These are phyloP conservation scores for Apiospora hydei DNA, from an alignment of 2,329 filamentous ascomycete species.

Conservation along the genomic window DNA sequence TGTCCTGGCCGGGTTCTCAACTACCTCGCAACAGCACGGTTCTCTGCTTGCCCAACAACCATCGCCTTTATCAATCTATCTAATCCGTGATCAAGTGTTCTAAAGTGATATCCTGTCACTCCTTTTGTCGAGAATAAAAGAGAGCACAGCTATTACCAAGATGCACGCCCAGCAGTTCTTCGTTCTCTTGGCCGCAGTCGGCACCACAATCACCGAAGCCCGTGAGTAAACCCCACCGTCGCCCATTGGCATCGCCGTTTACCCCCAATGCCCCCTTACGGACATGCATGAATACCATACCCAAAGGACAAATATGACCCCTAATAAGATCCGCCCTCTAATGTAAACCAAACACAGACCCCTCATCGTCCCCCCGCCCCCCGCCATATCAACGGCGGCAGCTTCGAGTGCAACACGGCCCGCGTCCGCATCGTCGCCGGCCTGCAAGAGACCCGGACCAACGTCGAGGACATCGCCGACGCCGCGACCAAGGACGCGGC, in stretches of 20 bases:
- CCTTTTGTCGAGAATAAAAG: background rate
- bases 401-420: slow-evolving; percentile 14
- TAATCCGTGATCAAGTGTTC: background rate
- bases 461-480: slow-evolving; percentile 7
- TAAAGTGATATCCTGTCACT: background rate
- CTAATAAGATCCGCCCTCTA: too few relatives aligned
- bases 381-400: background rate
- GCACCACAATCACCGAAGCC: slow-evolving; percentile 2
- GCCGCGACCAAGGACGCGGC: background rate
- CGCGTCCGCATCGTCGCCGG: slow-evolving; percentile 9
- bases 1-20: background rate
- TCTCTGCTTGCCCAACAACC: background rate
- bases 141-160: background rate
- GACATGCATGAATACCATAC: background rate
- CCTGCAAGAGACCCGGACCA: background rate
- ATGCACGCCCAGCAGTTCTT: slow-evolving; percentile 22
- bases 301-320: too few relatives aligned
- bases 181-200: slow-evolving; percentile 17
- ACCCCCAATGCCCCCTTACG: background rate
- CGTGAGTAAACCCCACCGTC: background rate
- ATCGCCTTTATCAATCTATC: background rate
- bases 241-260: background rate
- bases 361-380: too few relatives aligned
- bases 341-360: background rate
- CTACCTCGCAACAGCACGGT: background rate